These are phyloP conservation scores for Pythium guiyangense DNA, from an alignment of 352 stramenopile species.

Conservation along the genomic window DNA sequence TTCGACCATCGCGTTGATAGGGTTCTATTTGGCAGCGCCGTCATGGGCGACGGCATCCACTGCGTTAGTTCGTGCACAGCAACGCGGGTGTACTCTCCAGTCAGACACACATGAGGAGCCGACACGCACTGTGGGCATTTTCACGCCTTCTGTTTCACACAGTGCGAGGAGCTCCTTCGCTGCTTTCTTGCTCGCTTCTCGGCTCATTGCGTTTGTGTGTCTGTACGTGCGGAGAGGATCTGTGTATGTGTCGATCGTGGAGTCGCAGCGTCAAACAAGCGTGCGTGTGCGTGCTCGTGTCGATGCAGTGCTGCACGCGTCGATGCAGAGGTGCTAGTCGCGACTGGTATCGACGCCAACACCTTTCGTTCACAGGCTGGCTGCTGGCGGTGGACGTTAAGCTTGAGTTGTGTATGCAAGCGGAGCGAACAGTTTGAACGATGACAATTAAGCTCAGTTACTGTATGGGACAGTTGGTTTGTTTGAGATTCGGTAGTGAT, in stretches of 20 bases:
- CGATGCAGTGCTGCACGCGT: too few species aligned
- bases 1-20: constrained; percentile 75
- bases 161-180: constrained; percentile 79
- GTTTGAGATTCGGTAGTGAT: too few species aligned
- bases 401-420: too few species aligned
- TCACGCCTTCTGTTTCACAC: constrained; percentile 69
- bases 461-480: too few species aligned
- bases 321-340: too few species aligned
- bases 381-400: too few species aligned
- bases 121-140: constrained; percentile 58
- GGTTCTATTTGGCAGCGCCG: constrained; percentile 26
- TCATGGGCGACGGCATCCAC: too few species aligned
- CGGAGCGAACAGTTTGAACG: too few species aligned
- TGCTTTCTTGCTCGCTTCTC: constrained; percentile 48
- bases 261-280: too few species aligned
- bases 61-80: neutral
- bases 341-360: neutral
- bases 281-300: too few species aligned
- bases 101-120: neutral
- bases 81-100: neutral
- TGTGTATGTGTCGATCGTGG: neutral
- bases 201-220: constrained; percentile 36
- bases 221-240: neutral
- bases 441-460: too few species aligned
- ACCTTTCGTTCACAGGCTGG: too few species aligned